Evolutionary conservation across 257 asterid genomes (phyloP), one percentile per base, ranked within the genome.

Genomic region (Plectranthus barbatus): DNA sequence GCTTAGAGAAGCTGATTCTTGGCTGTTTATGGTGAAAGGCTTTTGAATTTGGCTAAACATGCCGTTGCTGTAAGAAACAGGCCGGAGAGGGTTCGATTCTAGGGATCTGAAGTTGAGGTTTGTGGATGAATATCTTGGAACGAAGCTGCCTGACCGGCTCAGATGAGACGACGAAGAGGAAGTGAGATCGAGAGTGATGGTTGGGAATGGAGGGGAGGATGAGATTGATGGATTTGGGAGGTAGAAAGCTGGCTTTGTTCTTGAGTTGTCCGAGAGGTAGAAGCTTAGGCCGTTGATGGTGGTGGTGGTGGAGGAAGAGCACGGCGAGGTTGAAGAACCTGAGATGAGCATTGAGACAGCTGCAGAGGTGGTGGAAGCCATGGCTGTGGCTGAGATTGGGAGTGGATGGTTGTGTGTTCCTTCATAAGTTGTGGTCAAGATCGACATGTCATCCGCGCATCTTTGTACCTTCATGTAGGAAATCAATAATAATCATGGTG

Each of bases 401-500:
- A 89, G 99, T 8, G 93, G 83, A 46, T 92, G 99, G 77, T 74
- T 89, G 75, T 92, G 99, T 20, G 95, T 86, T 55, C 97, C 99
- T 76, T 92, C 97, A 34, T 92, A 92, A 0, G 99, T 89, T 11
- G 95, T 88, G 74, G 71, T 86, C 73, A 92, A 74, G 56, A 92
- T 80, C 7, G 99, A 80, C 88, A 86, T 83, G 59, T 92, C 99
- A 34, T 92, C 85, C 0, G 80, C 84, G 20, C 89, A 86, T 78
- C 97, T 84, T 86, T 92, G 99, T 15, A 89, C 94, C 98, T 77
- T n/a, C n/a, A n/a, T n/a, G n/a, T n/a, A n/a, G n/a, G n/a, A n/a
- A n/a, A n/a, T n/a, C n/a, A n/a, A n/a, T n/a, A n/a, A n/a, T n/a
- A n/a, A n/a, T n/a, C n/a, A n/a, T n/a, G n/a, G n/a, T n/a, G n/a